These are phyloP conservation scores for Fusarium hostae DNA, from an alignment of 2,329 filamentous ascomycete genomes.

Conservation along the genomic window DNA sequence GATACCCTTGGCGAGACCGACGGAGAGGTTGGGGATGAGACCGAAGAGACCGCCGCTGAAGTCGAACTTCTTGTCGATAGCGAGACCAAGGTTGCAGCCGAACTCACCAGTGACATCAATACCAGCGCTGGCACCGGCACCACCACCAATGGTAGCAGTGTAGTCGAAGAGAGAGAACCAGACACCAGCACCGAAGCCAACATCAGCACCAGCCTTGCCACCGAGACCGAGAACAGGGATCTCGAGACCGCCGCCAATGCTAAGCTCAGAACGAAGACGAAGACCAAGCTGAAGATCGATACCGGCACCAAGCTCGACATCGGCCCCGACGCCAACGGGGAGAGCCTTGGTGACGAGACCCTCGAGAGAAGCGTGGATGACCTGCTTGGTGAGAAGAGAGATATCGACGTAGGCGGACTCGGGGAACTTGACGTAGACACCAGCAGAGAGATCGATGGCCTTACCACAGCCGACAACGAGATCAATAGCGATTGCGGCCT, in stretches of 20 bases:
- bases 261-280: constrained; percentile 61
- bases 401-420: constrained; percentile 56
- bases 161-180: constrained; percentile 66
- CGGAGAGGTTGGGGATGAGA: constrained; percentile 54
- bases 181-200: constrained; percentile 53
- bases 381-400: constrained; percentile 54
- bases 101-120: constrained; percentile 42
- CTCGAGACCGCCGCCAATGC: constrained; percentile 49
- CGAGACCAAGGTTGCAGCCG: constrained; percentile 38
- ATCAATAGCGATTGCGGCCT: constrained; percentile 62
- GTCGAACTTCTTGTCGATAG: constrained; percentile 34
- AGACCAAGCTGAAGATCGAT: constrained; percentile 61
- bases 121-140: constrained; percentile 50
- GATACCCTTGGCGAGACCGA: constrained; percentile 46
- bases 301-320: constrained; percentile 52
- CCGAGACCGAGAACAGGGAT: constrained; percentile 45
- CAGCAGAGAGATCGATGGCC: constrained; percentile 60
- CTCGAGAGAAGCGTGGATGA: constrained; percentile 55
- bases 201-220: constrained; percentile 51
- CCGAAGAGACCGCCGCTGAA: constrained; percentile 48
- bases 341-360: constrained; percentile 44
- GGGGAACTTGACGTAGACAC: constrained; percentile 60
- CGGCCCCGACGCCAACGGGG: constrained; percentile 41
- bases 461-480: constrained; percentile 61
- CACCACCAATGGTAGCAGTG: constrained; percentile 53